phyloP scores from a whole-genome alignment of 352 stramenopile genomes.

The Pythium dissimile region DNA sequence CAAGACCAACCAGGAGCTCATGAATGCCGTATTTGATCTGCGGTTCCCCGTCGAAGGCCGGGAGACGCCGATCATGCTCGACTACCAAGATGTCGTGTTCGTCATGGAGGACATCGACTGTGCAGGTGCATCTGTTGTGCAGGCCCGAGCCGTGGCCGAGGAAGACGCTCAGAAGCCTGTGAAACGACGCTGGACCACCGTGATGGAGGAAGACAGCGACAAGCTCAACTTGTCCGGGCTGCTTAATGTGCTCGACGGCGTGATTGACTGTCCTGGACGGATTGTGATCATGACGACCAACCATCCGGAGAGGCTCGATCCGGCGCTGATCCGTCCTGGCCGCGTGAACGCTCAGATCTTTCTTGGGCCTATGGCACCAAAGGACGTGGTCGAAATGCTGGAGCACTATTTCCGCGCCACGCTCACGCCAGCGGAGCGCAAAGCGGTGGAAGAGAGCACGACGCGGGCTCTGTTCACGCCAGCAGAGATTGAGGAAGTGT shows the following conservation, averaged over 20 bases:
- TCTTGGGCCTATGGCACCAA: constrained; percentile 45
- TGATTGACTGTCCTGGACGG: constrained; percentile 83
- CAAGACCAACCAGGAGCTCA: constrained; percentile 77
- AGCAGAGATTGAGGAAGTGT: constrained; percentile 48
- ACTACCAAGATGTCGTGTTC: constrained; percentile 67
- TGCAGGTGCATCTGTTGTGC: constrained; percentile 47
- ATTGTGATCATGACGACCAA: constrained; percentile 95
- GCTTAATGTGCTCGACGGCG: constrained; percentile 85
- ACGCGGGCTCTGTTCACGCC: constrained; percentile 24
- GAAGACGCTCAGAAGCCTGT: no score
- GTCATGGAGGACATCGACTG: constrained; percentile 77
- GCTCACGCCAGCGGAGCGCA: no score
- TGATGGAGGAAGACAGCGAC: constrained; percentile 18
- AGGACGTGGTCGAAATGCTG: constrained; percentile 45
- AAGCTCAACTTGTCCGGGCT: constrained; percentile 66
- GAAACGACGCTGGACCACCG: not conserved
- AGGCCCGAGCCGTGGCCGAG: not conserved
- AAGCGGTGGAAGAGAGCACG: constrained; percentile 21
- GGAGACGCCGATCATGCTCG: constrained; percentile 38
- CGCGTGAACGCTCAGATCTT: constrained; percentile 86
- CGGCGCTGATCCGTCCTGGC: constrained; percentile 85
- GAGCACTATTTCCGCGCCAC: constrained; percentile 56
- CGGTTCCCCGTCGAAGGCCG: constrained; percentile 35
- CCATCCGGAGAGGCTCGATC: constrained; percentile 90
- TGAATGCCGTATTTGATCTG: constrained; percentile 53